Conservation (phyloP, 2,329 filamentous ascomycete genomes). For the Tolypocladium amazonense region DNA sequence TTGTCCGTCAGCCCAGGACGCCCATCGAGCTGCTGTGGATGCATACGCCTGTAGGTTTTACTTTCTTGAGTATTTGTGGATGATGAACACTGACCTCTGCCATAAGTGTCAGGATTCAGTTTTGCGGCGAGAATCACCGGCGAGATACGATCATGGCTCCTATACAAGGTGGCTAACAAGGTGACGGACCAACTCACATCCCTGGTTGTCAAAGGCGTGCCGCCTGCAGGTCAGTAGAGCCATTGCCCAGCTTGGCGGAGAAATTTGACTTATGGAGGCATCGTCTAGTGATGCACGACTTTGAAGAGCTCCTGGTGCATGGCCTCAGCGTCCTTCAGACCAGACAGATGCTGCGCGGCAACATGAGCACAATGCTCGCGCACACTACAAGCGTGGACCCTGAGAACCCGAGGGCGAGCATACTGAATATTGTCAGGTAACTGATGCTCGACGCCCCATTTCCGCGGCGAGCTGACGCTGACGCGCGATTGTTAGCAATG, state of each 20-base stretch:
- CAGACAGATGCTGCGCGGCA: neutral
- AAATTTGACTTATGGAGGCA: neutral
- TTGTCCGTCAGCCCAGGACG: neutral
- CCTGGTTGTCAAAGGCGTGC: neutral
- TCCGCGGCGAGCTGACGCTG: neutral
- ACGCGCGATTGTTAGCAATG: neutral
- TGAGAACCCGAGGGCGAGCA: neutral
- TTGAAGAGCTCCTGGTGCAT: neutral
- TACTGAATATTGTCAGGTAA: neutral
- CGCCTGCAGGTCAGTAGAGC: neutral
- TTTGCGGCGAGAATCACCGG: constrained; percentile 1
- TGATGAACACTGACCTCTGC: too few species aligned
- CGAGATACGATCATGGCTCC: neutral
- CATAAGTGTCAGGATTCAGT: neutral
- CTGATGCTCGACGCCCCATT: neutral
- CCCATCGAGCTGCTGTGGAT: neutral
- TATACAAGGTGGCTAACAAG: neutral
- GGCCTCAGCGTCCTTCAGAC: constrained; percentile 1
- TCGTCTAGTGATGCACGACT: neutral
- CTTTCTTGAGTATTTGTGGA: neutral
- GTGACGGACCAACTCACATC: neutral
- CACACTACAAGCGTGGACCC: neutral
- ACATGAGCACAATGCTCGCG: constrained; percentile 1
- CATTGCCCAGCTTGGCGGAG: neutral
- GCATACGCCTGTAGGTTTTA: neutral